These are phyloP conservation scores for Penicillium soppii DNA, from an alignment of 495 filamentous ascomycete genomes.

Conservation along the genomic window DNA sequence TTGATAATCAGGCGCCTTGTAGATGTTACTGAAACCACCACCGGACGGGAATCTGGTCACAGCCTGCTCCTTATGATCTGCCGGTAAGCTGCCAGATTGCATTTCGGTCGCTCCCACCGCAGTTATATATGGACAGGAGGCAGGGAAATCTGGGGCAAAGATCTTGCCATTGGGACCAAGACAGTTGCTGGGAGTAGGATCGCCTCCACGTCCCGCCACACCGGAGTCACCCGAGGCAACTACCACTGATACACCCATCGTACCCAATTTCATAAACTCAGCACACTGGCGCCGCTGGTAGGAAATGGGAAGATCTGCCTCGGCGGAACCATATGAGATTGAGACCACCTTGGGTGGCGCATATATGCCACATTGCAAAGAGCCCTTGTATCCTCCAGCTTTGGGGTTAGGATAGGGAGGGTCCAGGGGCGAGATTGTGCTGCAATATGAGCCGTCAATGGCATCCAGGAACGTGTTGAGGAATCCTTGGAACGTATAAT, in stretches of 20 bases:
- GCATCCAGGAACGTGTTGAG: slow-evolving; percentile 57
- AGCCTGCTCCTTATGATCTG: slow-evolving; percentile 40
- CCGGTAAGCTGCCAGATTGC: slow-evolving; percentile 30
- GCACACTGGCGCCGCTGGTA: slow-evolving; percentile 58
- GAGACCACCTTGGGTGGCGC: slow-evolving; percentile 60
- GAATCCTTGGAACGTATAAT: slow-evolving; percentile 37
- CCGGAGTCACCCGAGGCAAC: slow-evolving; percentile 62
- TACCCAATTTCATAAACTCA: slow-evolving; percentile 65
- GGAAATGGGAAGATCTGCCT: slow-evolving; percentile 47
- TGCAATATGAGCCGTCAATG: slow-evolving; percentile 61
- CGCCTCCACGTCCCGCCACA: slow-evolving; percentile 46
- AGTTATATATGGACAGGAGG: slow-evolving; percentile 53
- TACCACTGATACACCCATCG: slow-evolving; percentile 61
- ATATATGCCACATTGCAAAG: slow-evolving; percentile 60
- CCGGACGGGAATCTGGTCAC: slow-evolving; percentile 52
- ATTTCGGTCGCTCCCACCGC: slow-evolving; percentile 50
- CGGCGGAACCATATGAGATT: slow-evolving; percentile 55
- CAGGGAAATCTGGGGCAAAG: slow-evolving; percentile 51
- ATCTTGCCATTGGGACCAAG: slow-evolving; percentile 39
- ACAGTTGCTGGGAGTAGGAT: slow-evolving; percentile 37
- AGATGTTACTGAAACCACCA: slow-evolving; percentile 71
- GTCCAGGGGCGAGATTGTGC: slow-evolving; percentile 36
- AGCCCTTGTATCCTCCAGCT: slow-evolving; percentile 53
- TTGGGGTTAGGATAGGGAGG: slow-evolving; percentile 56
- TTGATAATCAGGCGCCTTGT: slow-evolving; percentile 59